phyloP scores from a whole-genome alignment of 495 filamentous ascomycete genomes.

The Penicillium pancosmium region DNA sequence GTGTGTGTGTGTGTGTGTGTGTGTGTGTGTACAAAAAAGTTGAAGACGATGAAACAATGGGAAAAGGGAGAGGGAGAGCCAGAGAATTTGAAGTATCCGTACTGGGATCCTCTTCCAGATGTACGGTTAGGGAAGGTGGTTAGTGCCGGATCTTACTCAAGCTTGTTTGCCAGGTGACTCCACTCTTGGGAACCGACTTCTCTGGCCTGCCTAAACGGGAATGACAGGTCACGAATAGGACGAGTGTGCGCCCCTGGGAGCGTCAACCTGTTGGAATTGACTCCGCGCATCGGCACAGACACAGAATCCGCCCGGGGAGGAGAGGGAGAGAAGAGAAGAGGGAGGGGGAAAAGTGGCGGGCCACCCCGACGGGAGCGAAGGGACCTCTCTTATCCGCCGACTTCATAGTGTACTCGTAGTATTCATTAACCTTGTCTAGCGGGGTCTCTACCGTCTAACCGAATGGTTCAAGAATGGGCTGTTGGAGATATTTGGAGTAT shows the following conservation, averaged over 20 bases:
- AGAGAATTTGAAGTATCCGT: not conserved
- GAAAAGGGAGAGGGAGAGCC: conserved; percentile 2
- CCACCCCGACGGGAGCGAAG: conserved; percentile 18
- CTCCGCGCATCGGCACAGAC: conserved; percentile 9
- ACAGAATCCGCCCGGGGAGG: conserved; percentile 14
- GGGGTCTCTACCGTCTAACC: too few relatives aligned
- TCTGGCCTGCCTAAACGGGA: conserved; percentile 32
- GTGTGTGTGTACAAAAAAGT: not conserved
- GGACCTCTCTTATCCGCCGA: conserved; percentile 11
- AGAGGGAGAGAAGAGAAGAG: not conserved
- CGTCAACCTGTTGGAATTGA: too few relatives aligned
- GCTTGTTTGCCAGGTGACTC: conserved; percentile 25
- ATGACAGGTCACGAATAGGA: conserved; percentile 20
- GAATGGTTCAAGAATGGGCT: too few relatives aligned
- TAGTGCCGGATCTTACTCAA: conserved; percentile 27
- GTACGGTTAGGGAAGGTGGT: conserved; percentile 37
- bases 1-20: not conserved
- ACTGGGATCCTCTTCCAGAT: conserved; percentile 27
- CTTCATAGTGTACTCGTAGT: not conserved
- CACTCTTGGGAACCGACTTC: conserved; percentile 18
- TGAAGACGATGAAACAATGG: not conserved
- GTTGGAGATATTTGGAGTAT: not conserved
- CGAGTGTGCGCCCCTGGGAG: too few relatives aligned
- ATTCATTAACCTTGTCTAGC: too few relatives aligned
- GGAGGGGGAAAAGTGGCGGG: conserved; percentile 1